Conservation (phyloP, 2,329 filamentous ascomycete species). For the Fusarium staphyleae region DNA sequence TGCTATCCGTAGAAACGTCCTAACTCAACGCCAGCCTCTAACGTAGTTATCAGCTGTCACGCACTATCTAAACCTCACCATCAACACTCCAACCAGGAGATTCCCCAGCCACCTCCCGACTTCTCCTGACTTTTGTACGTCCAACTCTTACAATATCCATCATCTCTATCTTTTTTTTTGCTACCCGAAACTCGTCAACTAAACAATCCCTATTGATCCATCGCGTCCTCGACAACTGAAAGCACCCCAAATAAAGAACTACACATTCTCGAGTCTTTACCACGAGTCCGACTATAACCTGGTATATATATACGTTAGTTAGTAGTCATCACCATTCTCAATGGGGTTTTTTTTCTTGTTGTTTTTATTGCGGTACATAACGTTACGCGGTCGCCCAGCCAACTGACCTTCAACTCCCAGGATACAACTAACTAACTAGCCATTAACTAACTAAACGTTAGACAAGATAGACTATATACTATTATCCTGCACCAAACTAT, state of each 20-base stretch:
- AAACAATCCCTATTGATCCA: no score
- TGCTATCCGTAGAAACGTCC: no score
- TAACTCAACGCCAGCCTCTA: no score
- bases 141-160: constrained; percentile 1
- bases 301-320: no score
- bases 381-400: constrained; percentile 25
- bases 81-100: constrained; percentile 12
- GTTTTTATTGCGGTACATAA: constrained; percentile 2
- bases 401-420: constrained; percentile 17
- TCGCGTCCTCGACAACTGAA: no score
- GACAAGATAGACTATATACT: constrained; percentile 1
- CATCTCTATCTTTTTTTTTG: no score
- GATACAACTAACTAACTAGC: constrained; percentile 1
- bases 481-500: not conserved
- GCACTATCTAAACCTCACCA: constrained; percentile 40
- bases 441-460: not conserved
- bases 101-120: constrained; percentile 41
- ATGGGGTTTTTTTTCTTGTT: no score
- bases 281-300: no score
- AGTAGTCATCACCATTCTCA: no score
- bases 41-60: constrained; percentile 24
- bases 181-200: no score
- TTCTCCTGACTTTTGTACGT: constrained; percentile 14
- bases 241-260: no score
- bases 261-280: not conserved